Evolutionary conservation across 2,329 filamentous ascomycete species (phyloP).

Genomic region (Colletotrichum eremochloae): DNA sequence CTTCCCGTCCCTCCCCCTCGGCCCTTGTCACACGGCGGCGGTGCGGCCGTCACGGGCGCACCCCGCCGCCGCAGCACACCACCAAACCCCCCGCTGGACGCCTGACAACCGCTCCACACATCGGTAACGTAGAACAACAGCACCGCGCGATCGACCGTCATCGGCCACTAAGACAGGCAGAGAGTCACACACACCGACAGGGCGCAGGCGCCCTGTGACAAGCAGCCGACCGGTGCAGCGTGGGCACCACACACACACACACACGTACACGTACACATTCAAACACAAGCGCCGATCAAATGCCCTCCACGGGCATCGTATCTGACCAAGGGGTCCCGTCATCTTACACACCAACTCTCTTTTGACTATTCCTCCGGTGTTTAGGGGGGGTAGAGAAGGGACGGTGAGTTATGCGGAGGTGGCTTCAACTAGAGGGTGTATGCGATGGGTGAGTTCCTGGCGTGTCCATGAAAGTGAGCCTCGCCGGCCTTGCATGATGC

Average conservation of each 20-base stretch:
- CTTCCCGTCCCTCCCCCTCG: background rate
- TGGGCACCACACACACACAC: background rate
- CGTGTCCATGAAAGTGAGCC: background rate
- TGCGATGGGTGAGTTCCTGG: background rate
- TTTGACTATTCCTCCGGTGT: background rate
- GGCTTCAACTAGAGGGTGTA: background rate
- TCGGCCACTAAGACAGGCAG: background rate
- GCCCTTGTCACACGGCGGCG: slow-evolving; percentile 15
- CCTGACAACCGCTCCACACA: slow-evolving; percentile 23
- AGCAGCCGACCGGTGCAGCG: slow-evolving; percentile 13
- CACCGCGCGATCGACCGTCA: background rate
- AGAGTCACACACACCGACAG: background rate
- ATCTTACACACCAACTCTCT: background rate
- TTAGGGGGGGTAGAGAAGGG: background rate
- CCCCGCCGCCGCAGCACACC: slow-evolving; percentile 14
- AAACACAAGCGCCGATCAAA: slow-evolving; percentile 9
- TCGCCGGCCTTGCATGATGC: background rate
- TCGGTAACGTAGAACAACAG: background rate
- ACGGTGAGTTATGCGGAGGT: background rate
- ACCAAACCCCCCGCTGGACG: background rate
- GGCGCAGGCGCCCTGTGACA: background rate
- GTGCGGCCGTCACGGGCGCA: slow-evolving; percentile 9
- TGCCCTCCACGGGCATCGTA: background rate
- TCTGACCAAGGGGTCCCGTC: background rate
- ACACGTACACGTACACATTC: background rate